phyloP scores from a whole-genome alignment of 2,329 filamentous ascomycete species.

The Diaporthe eres region DNA sequence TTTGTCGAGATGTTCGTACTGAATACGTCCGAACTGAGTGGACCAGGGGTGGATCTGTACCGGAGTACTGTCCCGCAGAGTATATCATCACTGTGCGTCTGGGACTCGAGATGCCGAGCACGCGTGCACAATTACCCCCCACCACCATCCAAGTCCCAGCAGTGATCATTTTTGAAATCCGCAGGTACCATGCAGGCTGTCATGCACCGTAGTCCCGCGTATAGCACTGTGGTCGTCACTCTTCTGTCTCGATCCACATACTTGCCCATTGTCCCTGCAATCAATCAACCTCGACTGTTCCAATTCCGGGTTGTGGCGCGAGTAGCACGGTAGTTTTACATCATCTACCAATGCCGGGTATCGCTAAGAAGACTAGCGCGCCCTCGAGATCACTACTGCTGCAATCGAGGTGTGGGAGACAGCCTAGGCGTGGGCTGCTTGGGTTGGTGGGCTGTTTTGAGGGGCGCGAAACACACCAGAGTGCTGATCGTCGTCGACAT shows the following conservation, averaged over 20 bases:
- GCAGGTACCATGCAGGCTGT: slow-evolving; percentile 19
- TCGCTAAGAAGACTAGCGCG: slow-evolving; percentile 15
- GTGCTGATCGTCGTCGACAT: background rate
- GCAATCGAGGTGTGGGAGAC: slow-evolving; percentile 1
- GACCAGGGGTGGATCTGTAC: slow-evolving; percentile 20
- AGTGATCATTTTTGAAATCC: slow-evolving; percentile 27
- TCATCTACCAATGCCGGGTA: slow-evolving; percentile 31
- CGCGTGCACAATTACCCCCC: background rate
- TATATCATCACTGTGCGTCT: background rate
- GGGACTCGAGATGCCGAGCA: slow-evolving; percentile 1
- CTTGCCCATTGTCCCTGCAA: slow-evolving; percentile 21
- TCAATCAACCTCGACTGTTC: slow-evolving; percentile 25
- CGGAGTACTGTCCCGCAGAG: background rate
- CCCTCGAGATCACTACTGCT: slow-evolving; percentile 6
- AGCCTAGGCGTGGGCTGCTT: slow-evolving; percentile 2
- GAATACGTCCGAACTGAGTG: slow-evolving; percentile 29
- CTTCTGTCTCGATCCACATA: slow-evolving; percentile 18
- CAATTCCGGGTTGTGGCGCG: slow-evolving; percentile 28
- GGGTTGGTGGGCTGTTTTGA: slow-evolving; percentile 11
- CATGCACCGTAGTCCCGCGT: background rate
- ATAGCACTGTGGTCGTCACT: slow-evolving; percentile 8
- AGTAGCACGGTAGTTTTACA: slow-evolving; percentile 21
- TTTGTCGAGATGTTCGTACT: slow-evolving; percentile 19
- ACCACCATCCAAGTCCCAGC: background rate
- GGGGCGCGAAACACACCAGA: slow-evolving; percentile 1